Evolutionary conservation across 2,329 filamentous ascomycete species (phyloP), one percentile per base, ranked within the genome.

Genomic region (Trichophaea hybrida): DNA sequence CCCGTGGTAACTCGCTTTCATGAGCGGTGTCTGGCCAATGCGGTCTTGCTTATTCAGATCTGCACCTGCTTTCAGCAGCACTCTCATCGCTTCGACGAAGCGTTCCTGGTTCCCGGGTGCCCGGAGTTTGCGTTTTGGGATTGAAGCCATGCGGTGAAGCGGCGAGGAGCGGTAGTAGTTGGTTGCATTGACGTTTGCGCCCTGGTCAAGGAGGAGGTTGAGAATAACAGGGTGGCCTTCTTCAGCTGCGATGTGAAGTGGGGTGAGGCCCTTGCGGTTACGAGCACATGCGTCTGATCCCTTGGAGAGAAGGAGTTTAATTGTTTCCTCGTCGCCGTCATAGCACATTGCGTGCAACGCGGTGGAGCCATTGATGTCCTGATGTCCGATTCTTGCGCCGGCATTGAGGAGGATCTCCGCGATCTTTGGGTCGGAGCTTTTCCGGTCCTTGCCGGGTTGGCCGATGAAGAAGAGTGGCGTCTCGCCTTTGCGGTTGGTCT

Each of bases 91-190:
- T 53, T 53, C 13, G 10, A 5, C 4, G 32, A 17, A 53, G 10
- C 34, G 50, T n/a, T 53, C 24, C 13, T 10, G 50, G 12, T 37
- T 34, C 10, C 50, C 50, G 5, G 31, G 15, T 5, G n/a, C 12
- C 8, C 50, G 50, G 50, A 53, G 31, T 6, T 32, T n/a, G 13
- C 33, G 31, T 32, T 53, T 53, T 5, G 50, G 33, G 24, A 53
- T 37, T 5, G 32, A 35, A 1, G 50, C 37, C 6, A 53, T 31
- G 13, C 50, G 50, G 32, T 53, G 50, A 1, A 53, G 50, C 6
- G 50, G 33, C 4, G 50, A 34, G 50, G 50, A 53, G 13, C 50
- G 50, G 33, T 53, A 53, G 50, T 53, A 53, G 32, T 53, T 53
- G 3, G 31, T 35, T 4, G 50, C 50, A n/a, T 53, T 53, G 32